A percentile compares a stretch with the other conserved stretches of the same genome.
Conservation (phyloP, 805 yeast species). For the Ogataea paraovalis region DNA sequence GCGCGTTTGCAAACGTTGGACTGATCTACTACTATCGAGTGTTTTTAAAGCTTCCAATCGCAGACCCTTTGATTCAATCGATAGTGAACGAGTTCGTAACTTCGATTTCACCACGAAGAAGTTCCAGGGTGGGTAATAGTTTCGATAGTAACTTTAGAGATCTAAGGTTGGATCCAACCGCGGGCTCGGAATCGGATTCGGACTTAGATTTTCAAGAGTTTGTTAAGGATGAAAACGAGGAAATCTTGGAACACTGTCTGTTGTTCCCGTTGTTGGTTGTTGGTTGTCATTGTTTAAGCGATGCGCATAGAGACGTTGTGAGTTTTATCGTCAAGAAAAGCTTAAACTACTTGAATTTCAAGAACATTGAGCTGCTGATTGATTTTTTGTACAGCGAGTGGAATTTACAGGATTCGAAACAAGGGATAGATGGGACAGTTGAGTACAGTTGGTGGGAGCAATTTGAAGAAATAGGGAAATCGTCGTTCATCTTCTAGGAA, state of each 20-base stretch:
- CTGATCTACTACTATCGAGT: conserved; percentile 21
- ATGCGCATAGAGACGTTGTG: conserved; percentile 13
- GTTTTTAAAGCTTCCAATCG: conserved; percentile 6
- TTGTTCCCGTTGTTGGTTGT: conserved; percentile 24
- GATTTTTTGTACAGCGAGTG: conserved; percentile 18
- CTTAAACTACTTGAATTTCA: conserved; percentile 18
- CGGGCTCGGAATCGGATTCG: no score
- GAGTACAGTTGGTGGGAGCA: conserved; percentile 15
- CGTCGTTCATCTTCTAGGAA: conserved; percentile 16
- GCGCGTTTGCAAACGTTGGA: conserved; percentile 23
- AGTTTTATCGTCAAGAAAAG: conserved; percentile 10
- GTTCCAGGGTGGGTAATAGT: no score
- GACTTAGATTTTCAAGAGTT: not conserved
- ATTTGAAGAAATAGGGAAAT: conserved; percentile 14
- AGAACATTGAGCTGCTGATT: conserved; percentile 15
- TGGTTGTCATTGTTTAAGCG: conserved; percentile 20
- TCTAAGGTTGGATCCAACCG: not conserved
- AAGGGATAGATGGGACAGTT: not conserved
- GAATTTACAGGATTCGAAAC: conserved; percentile 3
- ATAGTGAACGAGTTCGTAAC: conserved; percentile 14
- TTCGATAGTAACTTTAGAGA: not conserved
- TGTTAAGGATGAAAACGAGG: not conserved
- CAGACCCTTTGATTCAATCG: conserved; percentile 12
- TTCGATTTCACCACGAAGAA: conserved; percentile 1
- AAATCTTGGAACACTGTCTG: conserved; percentile 23